phyloP scores from a whole-genome alignment of 1,139 yeast genomes.

The Pichia sp. region DNA sequence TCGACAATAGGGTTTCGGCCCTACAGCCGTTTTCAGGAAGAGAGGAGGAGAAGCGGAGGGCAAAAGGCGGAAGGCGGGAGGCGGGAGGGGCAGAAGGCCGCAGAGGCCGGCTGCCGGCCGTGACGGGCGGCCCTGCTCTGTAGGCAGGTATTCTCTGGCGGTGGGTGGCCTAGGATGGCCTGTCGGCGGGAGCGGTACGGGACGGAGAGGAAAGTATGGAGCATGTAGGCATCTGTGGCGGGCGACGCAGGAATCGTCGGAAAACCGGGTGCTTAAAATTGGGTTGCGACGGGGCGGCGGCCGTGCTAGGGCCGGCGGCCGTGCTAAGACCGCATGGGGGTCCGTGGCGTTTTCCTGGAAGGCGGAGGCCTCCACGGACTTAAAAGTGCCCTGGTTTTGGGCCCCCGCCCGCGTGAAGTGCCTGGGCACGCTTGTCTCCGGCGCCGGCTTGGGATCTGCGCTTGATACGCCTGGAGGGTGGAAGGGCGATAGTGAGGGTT shows the following conservation, averaged over 20 bases:
- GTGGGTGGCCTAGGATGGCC: neutral
- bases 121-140: neutral
- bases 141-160: neutral
- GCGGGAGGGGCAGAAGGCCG: too few species aligned
- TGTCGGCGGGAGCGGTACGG: too few species aligned
- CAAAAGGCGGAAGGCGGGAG: too few species aligned
- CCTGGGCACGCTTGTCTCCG: neutral
- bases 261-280: too few species aligned
- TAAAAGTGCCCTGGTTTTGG: neutral
- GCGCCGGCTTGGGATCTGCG: neutral
- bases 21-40: neutral
- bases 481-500: too few species aligned
- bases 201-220: too few species aligned
- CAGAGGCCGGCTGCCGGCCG: neutral
- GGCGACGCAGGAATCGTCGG: too few species aligned
- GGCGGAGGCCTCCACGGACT: neutral
- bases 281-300: too few species aligned
- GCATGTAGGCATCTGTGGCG: too few species aligned
- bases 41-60: too few species aligned
- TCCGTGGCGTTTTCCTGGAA: neutral
- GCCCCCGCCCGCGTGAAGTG: neutral
- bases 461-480: neutral
- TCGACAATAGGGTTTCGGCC: neutral
- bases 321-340: neutral
- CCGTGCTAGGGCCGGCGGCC: too few species aligned